Percentiles rank a stretch among this genome's conserved stretches.
Evolutionary conservation across 306 rosid genomes (phyloP).

Genomic region (Prosopis cineraria): DNA sequence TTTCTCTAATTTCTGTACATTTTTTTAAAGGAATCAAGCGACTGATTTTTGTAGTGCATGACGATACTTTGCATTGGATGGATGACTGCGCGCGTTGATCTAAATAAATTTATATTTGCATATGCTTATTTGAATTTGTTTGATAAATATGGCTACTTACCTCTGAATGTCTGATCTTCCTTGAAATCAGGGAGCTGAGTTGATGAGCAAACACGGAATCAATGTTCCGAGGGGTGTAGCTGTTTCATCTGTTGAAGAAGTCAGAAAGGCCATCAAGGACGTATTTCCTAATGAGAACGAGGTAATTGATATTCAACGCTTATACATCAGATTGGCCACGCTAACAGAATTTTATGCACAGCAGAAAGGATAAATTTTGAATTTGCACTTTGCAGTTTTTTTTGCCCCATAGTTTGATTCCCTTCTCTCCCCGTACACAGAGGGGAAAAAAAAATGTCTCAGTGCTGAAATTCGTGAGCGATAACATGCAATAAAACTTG

Average conservation of each 20-base stretch:
- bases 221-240: constrained; percentile 64
- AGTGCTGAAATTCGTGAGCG: background rate
- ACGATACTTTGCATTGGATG: background rate
- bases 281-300: constrained; percentile 58
- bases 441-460: background rate
- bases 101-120: background rate
- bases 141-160: background rate
- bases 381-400: constrained; percentile 7
- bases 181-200: constrained; percentile 78
- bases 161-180: background rate
- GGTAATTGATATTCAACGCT: constrained; percentile 28
- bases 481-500: constrained; percentile 37
- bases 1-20: background rate
- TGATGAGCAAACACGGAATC: constrained; percentile 89
- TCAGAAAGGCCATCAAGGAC: constrained; percentile 48
- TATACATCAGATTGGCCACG: background rate
- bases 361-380: background rate
- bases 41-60: background rate
- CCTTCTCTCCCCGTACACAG: background rate
- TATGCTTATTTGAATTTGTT: constrained; percentile 18
- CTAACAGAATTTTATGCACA: background rate
- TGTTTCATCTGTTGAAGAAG: constrained; percentile 53
- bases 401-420: constrained; percentile 6
- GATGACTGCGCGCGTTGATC: constrained; percentile 2
- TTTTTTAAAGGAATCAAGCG: background rate